These are phyloP conservation scores for Mycena olivaceomarginata DNA, from an alignment of 768 basidiomycete species.

Conservation along the genomic window DNA sequence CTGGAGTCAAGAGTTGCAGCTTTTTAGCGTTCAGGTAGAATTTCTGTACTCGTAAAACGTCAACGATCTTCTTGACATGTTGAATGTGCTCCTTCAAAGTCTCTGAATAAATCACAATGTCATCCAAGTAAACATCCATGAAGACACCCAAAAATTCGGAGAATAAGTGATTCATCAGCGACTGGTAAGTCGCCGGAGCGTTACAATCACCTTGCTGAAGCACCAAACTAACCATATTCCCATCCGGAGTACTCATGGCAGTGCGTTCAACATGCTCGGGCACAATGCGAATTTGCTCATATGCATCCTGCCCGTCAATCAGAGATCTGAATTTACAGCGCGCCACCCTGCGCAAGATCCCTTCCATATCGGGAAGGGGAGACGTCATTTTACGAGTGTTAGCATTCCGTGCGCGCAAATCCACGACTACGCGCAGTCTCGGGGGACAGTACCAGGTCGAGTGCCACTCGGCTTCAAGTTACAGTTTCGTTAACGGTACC, in stretches of 20 bases:
- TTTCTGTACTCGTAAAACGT: conserved; percentile 53
- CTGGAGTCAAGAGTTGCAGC: conserved; percentile 51
- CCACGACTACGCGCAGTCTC: conserved; percentile 5
- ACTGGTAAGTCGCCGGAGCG: conserved; percentile 58
- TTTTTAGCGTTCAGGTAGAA: conserved; percentile 58
- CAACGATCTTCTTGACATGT: conserved; percentile 54
- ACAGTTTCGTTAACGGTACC: too few species aligned
- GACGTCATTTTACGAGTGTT: conserved; percentile 26
- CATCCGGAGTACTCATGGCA: conserved; percentile 53
- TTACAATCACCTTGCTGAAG: conserved; percentile 50
- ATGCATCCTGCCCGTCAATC: conserved; percentile 60
- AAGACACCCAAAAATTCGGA: neutral
- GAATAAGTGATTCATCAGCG: conserved; percentile 40
- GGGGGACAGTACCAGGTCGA: too few species aligned
- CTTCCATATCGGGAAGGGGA: conserved; percentile 22
- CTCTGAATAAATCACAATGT: conserved; percentile 64
- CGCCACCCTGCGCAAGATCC: conserved; percentile 13
- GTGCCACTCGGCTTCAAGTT: too few species aligned
- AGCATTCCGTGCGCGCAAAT: conserved; percentile 9
- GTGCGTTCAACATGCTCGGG: conserved; percentile 46
- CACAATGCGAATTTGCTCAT: conserved; percentile 60
- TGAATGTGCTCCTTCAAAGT: conserved; percentile 56
- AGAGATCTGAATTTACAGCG: conserved; percentile 15
- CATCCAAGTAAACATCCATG: conserved; percentile 44
- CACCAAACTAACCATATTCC: conserved; percentile 58